Evolutionary conservation across 2,329 filamentous ascomycete genomes (phyloP).

Genomic region (Ascochyta rabiei): DNA sequence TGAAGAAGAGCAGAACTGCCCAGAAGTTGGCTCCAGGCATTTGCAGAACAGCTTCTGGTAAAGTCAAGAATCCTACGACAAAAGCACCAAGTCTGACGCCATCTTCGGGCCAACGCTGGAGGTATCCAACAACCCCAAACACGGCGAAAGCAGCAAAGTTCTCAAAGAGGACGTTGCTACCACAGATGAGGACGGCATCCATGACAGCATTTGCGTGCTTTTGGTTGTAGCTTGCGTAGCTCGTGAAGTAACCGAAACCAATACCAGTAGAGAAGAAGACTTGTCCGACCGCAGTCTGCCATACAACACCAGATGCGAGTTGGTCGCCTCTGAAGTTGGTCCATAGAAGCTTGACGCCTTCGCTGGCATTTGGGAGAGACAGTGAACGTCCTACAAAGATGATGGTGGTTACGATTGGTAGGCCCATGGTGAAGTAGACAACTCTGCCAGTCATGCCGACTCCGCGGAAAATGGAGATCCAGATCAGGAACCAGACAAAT

Average conservation of each 20-base stretch:
- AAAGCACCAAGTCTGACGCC: slow-evolving; percentile 60
- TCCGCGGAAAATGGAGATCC: slow-evolving; percentile 65
- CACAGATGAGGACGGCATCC: slow-evolving; percentile 62
- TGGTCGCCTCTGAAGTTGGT: slow-evolving; percentile 58
- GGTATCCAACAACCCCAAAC: slow-evolving; percentile 63
- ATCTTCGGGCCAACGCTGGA: slow-evolving; percentile 50
- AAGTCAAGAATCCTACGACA: slow-evolving; percentile 63
- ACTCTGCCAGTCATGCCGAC: slow-evolving; percentile 64
- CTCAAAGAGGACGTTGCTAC: slow-evolving; percentile 63
- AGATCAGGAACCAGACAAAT: slow-evolving; percentile 66
- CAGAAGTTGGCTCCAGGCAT: slow-evolving; percentile 65
- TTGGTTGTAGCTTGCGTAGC: slow-evolving; percentile 63
- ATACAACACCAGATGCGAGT: slow-evolving; percentile 59
- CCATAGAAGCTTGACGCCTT: slow-evolving; percentile 59
- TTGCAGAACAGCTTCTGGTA: slow-evolving; percentile 61
- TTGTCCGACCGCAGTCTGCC: slow-evolving; percentile 66
- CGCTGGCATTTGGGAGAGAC: slow-evolving; percentile 61
- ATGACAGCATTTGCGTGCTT: slow-evolving; percentile 64
- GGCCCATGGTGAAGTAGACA: slow-evolving; percentile 67
- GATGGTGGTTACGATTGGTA: slow-evolving; percentile 63
- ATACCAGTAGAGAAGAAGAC: slow-evolving; percentile 66
- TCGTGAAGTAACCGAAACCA: slow-evolving; percentile 63
- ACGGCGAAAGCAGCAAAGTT: slow-evolving; percentile 58
- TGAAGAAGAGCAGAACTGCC: slow-evolving; percentile 65
- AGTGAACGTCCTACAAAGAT: slow-evolving; percentile 61